Percentiles rank a stretch among this genome's conserved stretches.
Conservation (phyloP, 1,284 basidiomycete genomes). For the Taiwanofungus camphoratus region DNA sequence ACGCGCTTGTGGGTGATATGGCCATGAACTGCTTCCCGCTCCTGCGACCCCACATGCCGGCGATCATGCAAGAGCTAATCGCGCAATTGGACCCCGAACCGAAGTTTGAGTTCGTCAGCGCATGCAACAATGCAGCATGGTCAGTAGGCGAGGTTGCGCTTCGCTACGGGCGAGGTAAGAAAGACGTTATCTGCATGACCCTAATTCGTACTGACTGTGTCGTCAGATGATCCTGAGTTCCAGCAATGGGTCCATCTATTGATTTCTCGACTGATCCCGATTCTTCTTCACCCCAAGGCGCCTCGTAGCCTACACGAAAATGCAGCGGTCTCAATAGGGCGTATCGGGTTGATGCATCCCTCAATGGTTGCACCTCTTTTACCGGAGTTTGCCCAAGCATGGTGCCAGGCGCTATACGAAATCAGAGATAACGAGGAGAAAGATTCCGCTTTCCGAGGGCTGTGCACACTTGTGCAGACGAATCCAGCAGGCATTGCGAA, state of each 20-base stretch:
- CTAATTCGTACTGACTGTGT: neutral
- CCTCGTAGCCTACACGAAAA: constrained; percentile 96
- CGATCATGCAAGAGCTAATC: constrained; percentile 88
- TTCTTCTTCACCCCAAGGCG: constrained; percentile 87
- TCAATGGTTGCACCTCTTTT: constrained; percentile 85
- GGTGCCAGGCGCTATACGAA: constrained; percentile 97
- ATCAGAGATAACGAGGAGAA: constrained; percentile 99
- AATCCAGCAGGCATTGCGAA: constrained; percentile 90
- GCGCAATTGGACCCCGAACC: constrained; percentile 88
- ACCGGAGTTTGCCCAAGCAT: constrained; percentile 87
- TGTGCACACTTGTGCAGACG: constrained; percentile 93
- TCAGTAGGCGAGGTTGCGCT: constrained; percentile 96
- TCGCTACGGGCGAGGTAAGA: constrained; percentile 72
- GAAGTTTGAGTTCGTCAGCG: constrained; percentile 88
- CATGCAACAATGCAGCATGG: constrained; percentile 99
- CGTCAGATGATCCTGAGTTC: constrained; percentile 72
- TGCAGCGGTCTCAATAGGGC: constrained; percentile 97
- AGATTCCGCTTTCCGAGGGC: constrained; percentile 97
- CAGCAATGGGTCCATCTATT: constrained; percentile 85
- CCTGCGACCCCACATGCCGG: constrained; percentile 79
- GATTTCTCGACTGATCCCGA: constrained; percentile 87
- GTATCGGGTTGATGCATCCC: constrained; percentile 92
- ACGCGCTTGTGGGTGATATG: constrained; percentile 95
- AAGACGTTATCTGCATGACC: neutral
- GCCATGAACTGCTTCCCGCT: constrained; percentile 93